Evolutionary conservation across 2,329 filamentous ascomycete species (phyloP), one percentile per base, ranked within the genome.

Genomic region (Pseudopyrenochaeta lycopersici): DNA sequence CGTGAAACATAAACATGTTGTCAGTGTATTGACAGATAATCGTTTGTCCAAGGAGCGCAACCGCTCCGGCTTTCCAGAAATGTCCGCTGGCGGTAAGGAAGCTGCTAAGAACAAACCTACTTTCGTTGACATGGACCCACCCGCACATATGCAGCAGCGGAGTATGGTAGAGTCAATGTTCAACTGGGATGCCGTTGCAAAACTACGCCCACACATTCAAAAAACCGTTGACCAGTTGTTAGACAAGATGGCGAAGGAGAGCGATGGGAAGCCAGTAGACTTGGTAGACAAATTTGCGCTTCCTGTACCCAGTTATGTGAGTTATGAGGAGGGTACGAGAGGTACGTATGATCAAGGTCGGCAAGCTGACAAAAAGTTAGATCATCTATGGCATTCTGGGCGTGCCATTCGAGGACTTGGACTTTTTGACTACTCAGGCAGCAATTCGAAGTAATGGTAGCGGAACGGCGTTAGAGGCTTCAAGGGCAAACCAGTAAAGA

Each of bases 311-410:
- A 81, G 80, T 15, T 80, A 81, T 55, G 32, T 35, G 4, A 35
- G 32, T 35, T 9, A 27, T 5, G 23, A 27, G 23, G 9, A 27
- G 23, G 23, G 4, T 9, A 27, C 23, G 4, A 27, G 9, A 9
- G 4, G 23, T 27, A 9, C 9, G 4, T 9, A 4, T 27, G 9
- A 4, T 27, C 9, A 5, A 27, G 23, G 23, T 27, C 9, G 23
- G 23, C 23, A 27, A 9, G 23, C 32, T 35, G 11, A 35, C 32
- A 5, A 4, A 14, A 17, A 35, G 32, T 7, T 14, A 35, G 32
- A 80, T 81, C 52, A 82, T 82, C 51, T 83, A 83, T 63, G 78
- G 76, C 11, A 78, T 83, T 21, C 76, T 83, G 3, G 81, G 81
- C 3, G 78, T 82, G 3, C 80, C 81, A 0, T 77, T 81, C 42